Evolutionary conservation across 495 filamentous ascomycete species (phyloP).

Genomic region (Penicillium paxilli): DNA sequence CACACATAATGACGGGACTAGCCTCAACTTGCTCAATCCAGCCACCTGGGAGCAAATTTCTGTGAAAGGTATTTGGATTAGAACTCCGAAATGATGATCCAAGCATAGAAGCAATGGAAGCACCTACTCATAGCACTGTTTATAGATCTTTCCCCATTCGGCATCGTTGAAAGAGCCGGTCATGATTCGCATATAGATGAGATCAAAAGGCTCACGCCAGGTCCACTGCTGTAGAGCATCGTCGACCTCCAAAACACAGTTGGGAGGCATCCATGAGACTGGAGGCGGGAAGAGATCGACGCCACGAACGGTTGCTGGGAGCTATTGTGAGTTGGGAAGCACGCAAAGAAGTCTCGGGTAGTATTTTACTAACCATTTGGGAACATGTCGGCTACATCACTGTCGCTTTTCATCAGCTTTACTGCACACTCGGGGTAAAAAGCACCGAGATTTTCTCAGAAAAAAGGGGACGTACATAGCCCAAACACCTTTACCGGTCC

Average conservation of each 20-base stretch:
- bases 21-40: constrained; percentile 57
- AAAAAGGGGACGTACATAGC: constrained; percentile 22
- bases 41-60: constrained; percentile 47
- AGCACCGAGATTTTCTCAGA: not conserved
- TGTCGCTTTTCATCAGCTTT: not conserved
- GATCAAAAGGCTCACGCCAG: constrained; percentile 30
- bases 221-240: constrained; percentile 29
- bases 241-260: constrained; percentile 22
- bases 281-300: constrained; percentile 29
- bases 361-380: constrained; percentile 8
- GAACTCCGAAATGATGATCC: not conserved
- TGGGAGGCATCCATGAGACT: constrained; percentile 21
- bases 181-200: constrained; percentile 35
- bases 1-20: constrained; percentile 34
- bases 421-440: not conserved
- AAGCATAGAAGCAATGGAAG: not conserved
- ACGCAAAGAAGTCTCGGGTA: not conserved
- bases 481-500: constrained; percentile 24
- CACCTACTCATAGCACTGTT: constrained; percentile 24
- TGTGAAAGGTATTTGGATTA: not conserved
- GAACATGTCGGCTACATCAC: constrained; percentile 23
- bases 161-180: constrained; percentile 15
- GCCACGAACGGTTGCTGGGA: constrained; percentile 22
- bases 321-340: not conserved
- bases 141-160: constrained; percentile 33